Evolutionary conservation across 306 rosid species (phyloP), one percentile per base, ranked within the genome.

Genomic region (Dryas drummondii): DNA sequence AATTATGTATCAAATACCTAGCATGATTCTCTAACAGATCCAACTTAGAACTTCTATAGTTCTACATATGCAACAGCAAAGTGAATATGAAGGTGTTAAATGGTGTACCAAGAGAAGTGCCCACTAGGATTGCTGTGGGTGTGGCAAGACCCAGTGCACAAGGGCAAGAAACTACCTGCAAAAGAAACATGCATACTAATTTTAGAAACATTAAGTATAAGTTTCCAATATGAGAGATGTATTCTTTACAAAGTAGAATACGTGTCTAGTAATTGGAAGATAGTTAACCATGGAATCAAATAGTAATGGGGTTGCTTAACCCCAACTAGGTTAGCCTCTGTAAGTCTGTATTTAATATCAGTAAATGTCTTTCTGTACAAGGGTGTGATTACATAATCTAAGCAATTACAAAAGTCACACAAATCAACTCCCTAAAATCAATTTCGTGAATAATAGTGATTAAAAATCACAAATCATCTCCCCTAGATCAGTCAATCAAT

Each of bases 71-170:
- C 46, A 66, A 17, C 37, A 55, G 59, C 62, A 10, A 62, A 50
- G 61, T 64, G 49, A 76, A 81, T 73, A 64, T 45, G 66, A 78
- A 76, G 67, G 71, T 19, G 49, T 56, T 64, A 79, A 71, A 77
- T 42, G 53, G 55, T 76, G 27, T 86, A 92, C 97, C 98, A 55
- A 92, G 92, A 53, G 98, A 92, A 78, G 97, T 94, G 87, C 99
- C 99, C 72, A 92, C 97, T 67, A 96, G 87, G 83, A 92, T 96
- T 80, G 99, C 97, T 47, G 98, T 96, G 66, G 98, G 99, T 71
- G 99, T 94, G 74, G 97, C 99, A 71, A 94, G 98, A 83, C 99
- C 99, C 81, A 94, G 71, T 67, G 97, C 99, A 74, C 99, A 96
- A 50, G 99, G 99, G 81, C 98, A 96, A 79, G 98, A 96, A 77